A percentile compares a stretch with the other conserved stretches of the same genome.
Conservation (phyloP, 257 asterid species). For the Coffea eugenioides region DNA sequence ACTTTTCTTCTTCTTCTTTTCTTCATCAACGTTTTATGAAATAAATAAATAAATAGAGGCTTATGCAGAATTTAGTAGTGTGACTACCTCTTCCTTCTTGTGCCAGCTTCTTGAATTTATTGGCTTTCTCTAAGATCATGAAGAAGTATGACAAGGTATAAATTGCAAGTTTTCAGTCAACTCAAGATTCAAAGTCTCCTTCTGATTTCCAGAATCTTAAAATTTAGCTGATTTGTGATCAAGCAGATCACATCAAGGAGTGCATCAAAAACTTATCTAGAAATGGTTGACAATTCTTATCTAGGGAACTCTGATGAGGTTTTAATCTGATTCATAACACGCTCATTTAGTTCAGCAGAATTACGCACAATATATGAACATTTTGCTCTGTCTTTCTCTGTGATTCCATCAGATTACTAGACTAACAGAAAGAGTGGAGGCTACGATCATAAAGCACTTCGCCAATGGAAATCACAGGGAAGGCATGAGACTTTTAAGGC, state of each 20-base stretch:
- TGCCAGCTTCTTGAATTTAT: slow-evolving; percentile 71
- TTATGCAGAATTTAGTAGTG: background rate
- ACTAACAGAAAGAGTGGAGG: slow-evolving; percentile 59
- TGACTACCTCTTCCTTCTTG: slow-evolving; percentile 3
- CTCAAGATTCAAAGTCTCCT: background rate
- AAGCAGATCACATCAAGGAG: slow-evolving; percentile 65
- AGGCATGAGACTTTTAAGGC: slow-evolving; percentile 64
- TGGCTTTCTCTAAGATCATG: slow-evolving; percentile 85
- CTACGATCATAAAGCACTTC: slow-evolving; percentile 69
- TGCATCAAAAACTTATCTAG: slow-evolving; percentile 69
- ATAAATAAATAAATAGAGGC: background rate
- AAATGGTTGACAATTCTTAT: slow-evolving; percentile 69
- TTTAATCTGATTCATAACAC: slow-evolving; percentile 10
- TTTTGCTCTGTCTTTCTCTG: background rate
- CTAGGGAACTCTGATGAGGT: slow-evolving; percentile 86
- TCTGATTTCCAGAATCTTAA: background rate
- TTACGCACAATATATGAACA: background rate
- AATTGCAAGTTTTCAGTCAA: background rate
- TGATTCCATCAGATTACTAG: slow-evolving; percentile 39
- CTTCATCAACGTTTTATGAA: no score
- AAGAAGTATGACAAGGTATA: slow-evolving; percentile 88
- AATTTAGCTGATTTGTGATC: background rate
- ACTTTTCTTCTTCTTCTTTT: no score
- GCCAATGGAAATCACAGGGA: slow-evolving; percentile 69
- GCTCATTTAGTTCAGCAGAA: background rate